Evolutionary conservation across 305 asterid genomes (phyloP), one percentile per base, ranked within the genome.

Genomic region (Fraxinus platypoda): DNA sequence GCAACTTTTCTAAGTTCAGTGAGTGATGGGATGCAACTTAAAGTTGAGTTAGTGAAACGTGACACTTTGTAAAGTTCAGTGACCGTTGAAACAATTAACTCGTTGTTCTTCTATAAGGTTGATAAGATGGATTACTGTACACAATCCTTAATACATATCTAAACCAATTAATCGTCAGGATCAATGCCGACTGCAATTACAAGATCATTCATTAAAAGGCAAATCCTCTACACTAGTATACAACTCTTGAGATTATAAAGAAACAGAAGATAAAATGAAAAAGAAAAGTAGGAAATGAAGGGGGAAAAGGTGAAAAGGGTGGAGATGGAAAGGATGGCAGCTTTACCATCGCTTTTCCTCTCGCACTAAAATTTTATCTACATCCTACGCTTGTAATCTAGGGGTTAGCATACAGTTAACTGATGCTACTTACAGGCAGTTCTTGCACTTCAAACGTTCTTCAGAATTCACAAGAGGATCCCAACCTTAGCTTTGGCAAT

Each of bases 391-490:
- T 81, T 77, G 79, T 88, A 75, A 80, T 78, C 83, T 64, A 30
- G 34, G 79, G 79, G 84, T 83, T 88, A 77, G 86, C 81, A 82
- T 83, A 81, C 84, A 80, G 79, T 78, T 77, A 74, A 81, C 76
- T 49, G 79, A 73, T 43, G 66, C 77, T 31, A 74, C 71, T 19
- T 37, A 75, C 85, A 52, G 68, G 54, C 77, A 17, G 66, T 68
- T 84, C 78, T 71, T 81, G 77, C 72, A 19, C 78, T 81, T 59
- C 59, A 38, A 52, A 66, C 57, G 72, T 81, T 78, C 81, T 80
- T 95, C 93, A 91, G 86, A 93, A 94, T 81, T 94, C 94, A 84
- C 97, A 95, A 79, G 98, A 95, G 84, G 93, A 87, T 90, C 97
- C 95, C 87, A 95, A 79, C 87, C 98, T 89, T 80, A 88, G 95